Conservation (phyloP, 2,329 filamentous ascomycete species). For the Colletotrichum sojae region DNA sequence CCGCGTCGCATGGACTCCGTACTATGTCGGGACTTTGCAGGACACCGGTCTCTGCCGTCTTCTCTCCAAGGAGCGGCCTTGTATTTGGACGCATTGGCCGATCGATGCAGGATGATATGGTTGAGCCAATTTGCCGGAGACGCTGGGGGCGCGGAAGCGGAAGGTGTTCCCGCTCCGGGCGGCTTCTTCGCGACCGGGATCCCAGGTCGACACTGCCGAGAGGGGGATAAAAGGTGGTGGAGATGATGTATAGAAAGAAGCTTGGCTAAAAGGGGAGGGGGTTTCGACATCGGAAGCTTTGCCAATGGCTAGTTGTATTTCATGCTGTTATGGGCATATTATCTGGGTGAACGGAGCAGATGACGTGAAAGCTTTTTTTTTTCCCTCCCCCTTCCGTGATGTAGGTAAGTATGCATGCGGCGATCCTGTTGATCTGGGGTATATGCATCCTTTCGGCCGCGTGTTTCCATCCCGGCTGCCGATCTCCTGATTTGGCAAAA, state of each 20-base stretch:
- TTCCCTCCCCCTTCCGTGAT: neutral
- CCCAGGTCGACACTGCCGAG: neutral
- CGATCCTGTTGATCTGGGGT: neutral
- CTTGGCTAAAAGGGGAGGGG: neutral
- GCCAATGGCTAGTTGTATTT: neutral
- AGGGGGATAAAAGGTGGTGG: neutral
- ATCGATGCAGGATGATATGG: conserved; percentile 16
- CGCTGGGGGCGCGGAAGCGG: conserved; percentile 14
- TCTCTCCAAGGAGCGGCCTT: conserved; percentile 1
- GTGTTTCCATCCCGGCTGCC: no score
- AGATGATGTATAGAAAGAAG: neutral
- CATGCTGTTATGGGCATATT: neutral
- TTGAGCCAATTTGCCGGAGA: conserved; percentile 13
- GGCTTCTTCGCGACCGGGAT: neutral
- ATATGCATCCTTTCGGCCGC: neutral
- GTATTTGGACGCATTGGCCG: conserved; percentile 3
- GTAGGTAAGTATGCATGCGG: neutral
- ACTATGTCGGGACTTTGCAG: neutral
- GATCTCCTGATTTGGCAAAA: no score
- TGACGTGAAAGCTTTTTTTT: neutral
- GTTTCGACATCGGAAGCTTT: neutral
- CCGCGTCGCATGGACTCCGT: neutral
- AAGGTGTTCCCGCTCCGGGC: conserved; percentile 3
- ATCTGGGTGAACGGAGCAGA: conserved; percentile 9
- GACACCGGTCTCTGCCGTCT: neutral